These are phyloP conservation scores for Lactifluus echinatus DNA, from an alignment of 768 basidiomycete genomes.

Conservation along the genomic window DNA sequence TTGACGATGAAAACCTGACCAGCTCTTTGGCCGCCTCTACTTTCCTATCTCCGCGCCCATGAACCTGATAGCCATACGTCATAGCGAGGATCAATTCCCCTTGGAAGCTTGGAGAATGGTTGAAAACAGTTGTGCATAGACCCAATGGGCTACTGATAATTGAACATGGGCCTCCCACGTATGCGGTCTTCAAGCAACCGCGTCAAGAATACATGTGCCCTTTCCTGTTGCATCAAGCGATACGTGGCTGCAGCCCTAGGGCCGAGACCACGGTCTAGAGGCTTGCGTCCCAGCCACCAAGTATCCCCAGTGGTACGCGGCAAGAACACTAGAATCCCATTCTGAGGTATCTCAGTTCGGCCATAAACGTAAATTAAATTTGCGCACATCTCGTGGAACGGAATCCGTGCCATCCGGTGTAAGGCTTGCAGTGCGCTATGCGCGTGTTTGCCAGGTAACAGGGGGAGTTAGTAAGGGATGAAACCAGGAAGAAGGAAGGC, in stretches of 20 bases:
- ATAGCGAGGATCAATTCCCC: neutral
- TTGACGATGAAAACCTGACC: neutral
- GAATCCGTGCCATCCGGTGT: no score
- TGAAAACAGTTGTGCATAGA: no score
- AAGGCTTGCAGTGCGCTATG: no score
- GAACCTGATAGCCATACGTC: neutral
- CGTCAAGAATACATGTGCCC: neutral
- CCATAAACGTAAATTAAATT: neutral
- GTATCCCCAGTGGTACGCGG: neutral
- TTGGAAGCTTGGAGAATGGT: neutral
- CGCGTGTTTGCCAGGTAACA: no score
- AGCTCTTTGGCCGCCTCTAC: neutral
- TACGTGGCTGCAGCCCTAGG: neutral
- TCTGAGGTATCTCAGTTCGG: neutral
- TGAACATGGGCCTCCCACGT: conserved; percentile 1
- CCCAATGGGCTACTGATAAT: no score
- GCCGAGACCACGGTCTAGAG: conserved; percentile 4
- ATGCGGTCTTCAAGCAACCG: neutral
- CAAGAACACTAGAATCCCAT: neutral
- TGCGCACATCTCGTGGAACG: conserved; percentile 1
- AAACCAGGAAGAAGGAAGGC: no score
- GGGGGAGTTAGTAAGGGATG: no score
- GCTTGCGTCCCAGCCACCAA: conserved; percentile 1
- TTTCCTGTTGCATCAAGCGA: neutral
- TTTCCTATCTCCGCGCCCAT: neutral